Base-by-base conservation (phyloP, 306 rosid species). In the Cucurbita maxima region DNA sequence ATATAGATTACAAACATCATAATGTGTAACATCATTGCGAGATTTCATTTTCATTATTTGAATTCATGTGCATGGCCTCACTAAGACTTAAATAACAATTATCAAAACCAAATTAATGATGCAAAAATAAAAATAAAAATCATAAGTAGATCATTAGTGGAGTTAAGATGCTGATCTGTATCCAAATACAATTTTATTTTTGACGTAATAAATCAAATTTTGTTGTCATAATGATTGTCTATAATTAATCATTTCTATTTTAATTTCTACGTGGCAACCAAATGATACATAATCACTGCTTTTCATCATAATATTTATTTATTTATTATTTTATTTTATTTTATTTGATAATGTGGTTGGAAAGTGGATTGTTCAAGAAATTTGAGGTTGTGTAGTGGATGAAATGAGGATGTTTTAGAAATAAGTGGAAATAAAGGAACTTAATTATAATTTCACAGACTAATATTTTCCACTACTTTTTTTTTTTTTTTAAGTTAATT, bases 61-160 rank as follows among this genome's bases (percentile, higher is more conserved):
- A 61, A 8, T 8, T 44, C 69, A 61, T 61, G 69, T 61, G 69
- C 48, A 37, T 61, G 69, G 8, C 20, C 47, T 61, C 25, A 37
- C 25, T 61, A 25, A 25, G 1, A 25, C 30, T 25, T 10, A 25
- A 58, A 50, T 50, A 50, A 13, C 54, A 14, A 50, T 50, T 58
- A 38, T 41, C 50, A 63, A n/a, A 15, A 9, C 20, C 41, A 56
- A 20, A 57, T 56, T 58, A 58, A 37, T 36, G 13, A 41, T 4
- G 43, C 53, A 8, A 44, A 50, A 63, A 9, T 40, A 40, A 60
- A 36, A 2, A 40, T n/a, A 40, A n/a, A 18, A 43, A 64, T 64
- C 71, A 64, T 64, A 64, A 41, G 52, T 5, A 64, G 71, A 64
- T 64, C 53, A 64, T 64, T 64, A 40, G 71, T 64, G 71, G 71